Base-by-base conservation (phyloP, 495 filamentous ascomycete genomes). In the Penicillium tannophilum region DNA sequence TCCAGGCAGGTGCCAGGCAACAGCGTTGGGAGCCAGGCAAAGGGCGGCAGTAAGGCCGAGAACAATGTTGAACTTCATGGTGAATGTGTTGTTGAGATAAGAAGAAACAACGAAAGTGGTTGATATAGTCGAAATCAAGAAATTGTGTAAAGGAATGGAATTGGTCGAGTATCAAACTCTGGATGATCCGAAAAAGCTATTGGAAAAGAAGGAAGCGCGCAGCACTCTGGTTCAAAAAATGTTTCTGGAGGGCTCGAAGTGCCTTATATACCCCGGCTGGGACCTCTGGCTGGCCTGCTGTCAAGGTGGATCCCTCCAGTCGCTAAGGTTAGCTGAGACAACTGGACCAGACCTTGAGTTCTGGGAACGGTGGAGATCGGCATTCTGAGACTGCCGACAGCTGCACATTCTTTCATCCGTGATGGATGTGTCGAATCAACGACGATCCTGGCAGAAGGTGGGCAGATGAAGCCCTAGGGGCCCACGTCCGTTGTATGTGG, bases 41-140 rank as follows among this genome's bases (percentile, higher is more conserved):
- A 72, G 60, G 52, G 63, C 66, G 41, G 63, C 66, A 57, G 63
- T 62, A 53, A 67, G 56, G 60, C 69, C 68, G 52, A 73, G 41
- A 47, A 61, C 19, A 67, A 68, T 30, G 49, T 64, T 67, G 55
- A 69, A 55, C 65, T 72, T 76, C 73, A 76, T 74, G 58, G 52
- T 72, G 61, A 58, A 60, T 20, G 57, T 19, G 47, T 41, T 56
- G 58, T 49, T 59, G 33, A 54, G 24, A 46, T 36, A 45, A 33
- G 49, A 26, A 60, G 8, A 41, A 36, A 41, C 35, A 43, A 50
- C 17, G 44, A 58, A 51, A 41, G 31, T 43, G 46, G 16, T 41
- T 45, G n/a, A 23, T 28, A 35, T 42, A 30, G 55, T 52, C 1
- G 24, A 51, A 51, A 43, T 35, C n/a, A 42, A 31, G 39, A 42